A percentile compares a stretch with the other conserved stretches of the same genome.
These are phyloP conservation scores for Alternaria gaisen DNA, from an alignment of 2,329 filamentous ascomycete species.

Conservation along the genomic window DNA sequence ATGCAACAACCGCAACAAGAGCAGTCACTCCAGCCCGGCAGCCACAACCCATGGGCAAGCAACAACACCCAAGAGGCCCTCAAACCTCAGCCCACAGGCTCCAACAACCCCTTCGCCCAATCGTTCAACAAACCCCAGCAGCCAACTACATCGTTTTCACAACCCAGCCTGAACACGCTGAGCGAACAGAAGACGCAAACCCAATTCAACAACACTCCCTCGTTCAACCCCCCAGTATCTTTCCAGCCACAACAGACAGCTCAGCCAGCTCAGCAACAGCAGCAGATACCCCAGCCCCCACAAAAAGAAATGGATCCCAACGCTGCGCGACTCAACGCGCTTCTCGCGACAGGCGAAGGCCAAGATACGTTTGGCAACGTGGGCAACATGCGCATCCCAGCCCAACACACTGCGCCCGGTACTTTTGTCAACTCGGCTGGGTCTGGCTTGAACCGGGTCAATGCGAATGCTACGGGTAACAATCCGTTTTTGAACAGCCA, in stretches of 20 bases:
- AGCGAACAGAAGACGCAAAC: constrained; percentile 84
- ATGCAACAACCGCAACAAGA: constrained; percentile 61
- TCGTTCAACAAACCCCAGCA: constrained; percentile 67
- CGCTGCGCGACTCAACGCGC: constrained; percentile 79
- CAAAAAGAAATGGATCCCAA: constrained; percentile 63
- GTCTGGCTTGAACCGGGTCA: constrained; percentile 75
- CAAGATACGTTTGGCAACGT: constrained; percentile 98
- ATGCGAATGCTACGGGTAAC: constrained; percentile 73
- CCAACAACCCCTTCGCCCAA: constrained; percentile 94
- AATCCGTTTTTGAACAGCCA: constrained; percentile 91
- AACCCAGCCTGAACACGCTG: constrained; percentile 77
- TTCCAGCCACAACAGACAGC: constrained; percentile 51
- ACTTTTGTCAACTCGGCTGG: constrained; percentile 97
- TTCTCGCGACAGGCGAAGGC: constrained; percentile 87
- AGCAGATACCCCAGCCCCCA: constrained; percentile 51
- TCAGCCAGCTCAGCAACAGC: constrained; percentile 54
- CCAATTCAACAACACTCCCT: constrained; percentile 63
- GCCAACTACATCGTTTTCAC: constrained; percentile 65
- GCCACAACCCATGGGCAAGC: constrained; percentile 90
- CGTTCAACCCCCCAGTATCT: constrained; percentile 59
- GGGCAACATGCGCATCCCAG: constrained; percentile 93
- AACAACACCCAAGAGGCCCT: constrained; percentile 70
- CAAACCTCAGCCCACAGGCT: constrained; percentile 87
- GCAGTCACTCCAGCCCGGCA: constrained; percentile 77
- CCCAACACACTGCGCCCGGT: constrained; percentile 94